phyloP scores from a whole-genome alignment of 257 asterid species.

The Fraxinus quadrangulata region DNA sequence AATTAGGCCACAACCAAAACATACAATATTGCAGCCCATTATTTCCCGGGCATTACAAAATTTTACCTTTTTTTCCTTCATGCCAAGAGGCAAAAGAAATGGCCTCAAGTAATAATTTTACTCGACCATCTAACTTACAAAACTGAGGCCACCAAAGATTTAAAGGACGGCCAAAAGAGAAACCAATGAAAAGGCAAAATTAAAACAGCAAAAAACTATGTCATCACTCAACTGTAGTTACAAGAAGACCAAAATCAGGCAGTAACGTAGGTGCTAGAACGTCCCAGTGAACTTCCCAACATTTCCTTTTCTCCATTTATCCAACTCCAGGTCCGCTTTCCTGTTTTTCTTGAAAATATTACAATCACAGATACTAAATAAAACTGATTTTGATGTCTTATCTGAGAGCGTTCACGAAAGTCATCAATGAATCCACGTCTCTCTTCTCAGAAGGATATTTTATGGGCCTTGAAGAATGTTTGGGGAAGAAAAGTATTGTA shows the following conservation, averaged over 20 bases:
- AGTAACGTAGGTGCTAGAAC: neutral
- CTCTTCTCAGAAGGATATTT: conserved; percentile 83
- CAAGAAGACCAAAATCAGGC: neutral
- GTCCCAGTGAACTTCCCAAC: neutral
- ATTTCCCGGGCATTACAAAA: neutral
- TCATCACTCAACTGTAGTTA: neutral
- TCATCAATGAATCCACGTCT: conserved; percentile 74
- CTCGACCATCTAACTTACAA: conserved; percentile 23
- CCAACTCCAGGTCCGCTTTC: neutral
- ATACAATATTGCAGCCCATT: no score
- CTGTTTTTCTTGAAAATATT: neutral
- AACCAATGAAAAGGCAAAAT: neutral
- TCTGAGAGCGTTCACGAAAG: conserved; percentile 72
- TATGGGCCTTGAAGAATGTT: conserved; percentile 57
- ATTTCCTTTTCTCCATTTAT: neutral
- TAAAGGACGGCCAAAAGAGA: neutral
- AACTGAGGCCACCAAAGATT: conserved; percentile 14
- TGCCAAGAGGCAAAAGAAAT: neutral
- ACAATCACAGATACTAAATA: neutral
- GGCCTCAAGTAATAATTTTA: conserved; percentile 17
- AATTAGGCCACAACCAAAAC: no score
- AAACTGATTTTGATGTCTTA: conserved; percentile 18
- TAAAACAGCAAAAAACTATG: neutral
- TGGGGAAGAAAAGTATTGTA: conserved; percentile 70
- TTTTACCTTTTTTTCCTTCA: neutral